A percentile compares a stretch with the other conserved stretches of the same genome.
phyloP scores from a whole-genome alignment of 371 early-diverging fungal species.

The Mortierella sp. region DNA sequence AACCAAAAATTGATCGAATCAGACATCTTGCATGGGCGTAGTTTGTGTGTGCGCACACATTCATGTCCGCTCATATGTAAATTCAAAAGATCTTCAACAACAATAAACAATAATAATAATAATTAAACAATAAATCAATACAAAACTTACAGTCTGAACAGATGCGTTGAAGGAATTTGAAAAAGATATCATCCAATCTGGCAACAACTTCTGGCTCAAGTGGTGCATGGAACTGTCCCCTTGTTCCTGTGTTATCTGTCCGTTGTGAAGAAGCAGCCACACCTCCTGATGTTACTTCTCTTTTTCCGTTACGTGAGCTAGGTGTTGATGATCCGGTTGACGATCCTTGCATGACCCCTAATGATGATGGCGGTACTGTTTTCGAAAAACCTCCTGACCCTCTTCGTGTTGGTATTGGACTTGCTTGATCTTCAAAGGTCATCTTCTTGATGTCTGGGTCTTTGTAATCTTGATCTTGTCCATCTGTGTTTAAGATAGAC shows the following conservation, averaged over 20 bases:
- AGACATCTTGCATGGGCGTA: no score
- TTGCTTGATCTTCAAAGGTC: background rate
- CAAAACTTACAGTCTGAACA: constrained; percentile 67
- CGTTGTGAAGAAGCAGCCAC: constrained; percentile 18
- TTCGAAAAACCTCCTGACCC: constrained; percentile 5
- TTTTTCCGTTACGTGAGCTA: background rate
- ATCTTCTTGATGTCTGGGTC: constrained; percentile 17
- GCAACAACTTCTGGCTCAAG: constrained; percentile 63
- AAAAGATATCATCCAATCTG: constrained; percentile 68
- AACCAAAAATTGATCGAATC: no score
- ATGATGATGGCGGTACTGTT: background rate
- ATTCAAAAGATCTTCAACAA: no score
- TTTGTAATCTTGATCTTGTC: constrained; percentile 20
- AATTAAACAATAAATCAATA: constrained; percentile 2
- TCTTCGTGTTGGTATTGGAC: background rate
- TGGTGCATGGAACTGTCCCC: constrained; percentile 61
- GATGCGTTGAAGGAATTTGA: constrained; percentile 68
- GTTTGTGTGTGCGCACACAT: no score
- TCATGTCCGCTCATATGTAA: no score
- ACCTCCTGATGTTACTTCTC: constrained; percentile 6
- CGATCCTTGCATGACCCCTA: background rate
- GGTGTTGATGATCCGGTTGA: constrained; percentile 9
- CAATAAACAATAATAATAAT: background rate
- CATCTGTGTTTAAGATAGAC: constrained; percentile 11
- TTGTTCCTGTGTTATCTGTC: constrained; percentile 25